Percentiles rank a stretch among this genome's conserved stretches.
phyloP scores from a whole-genome alignment of 306 rosid genomes.

The Lablab purpureus region DNA sequence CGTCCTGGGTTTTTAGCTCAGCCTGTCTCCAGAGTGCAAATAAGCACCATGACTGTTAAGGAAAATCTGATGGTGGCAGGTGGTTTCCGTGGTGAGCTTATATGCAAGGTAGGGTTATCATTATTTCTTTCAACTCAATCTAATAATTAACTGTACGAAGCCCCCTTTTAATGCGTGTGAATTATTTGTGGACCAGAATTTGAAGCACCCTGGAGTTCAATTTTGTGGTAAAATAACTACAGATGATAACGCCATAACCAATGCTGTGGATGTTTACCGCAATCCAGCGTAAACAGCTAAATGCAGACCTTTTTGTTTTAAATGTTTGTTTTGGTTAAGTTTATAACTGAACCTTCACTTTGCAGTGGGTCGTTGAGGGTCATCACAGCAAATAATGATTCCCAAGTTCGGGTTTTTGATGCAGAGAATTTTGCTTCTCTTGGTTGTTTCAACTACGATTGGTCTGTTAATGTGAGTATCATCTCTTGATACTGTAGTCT shows the following conservation, averaged over 20 bases:
- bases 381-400: conserved; percentile 87
- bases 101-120: conserved; percentile 78
- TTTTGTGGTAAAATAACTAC: conserved; percentile 82
- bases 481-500: conserved; percentile 8
- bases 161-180: conserved; percentile 14
- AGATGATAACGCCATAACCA: conserved; percentile 88
- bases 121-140: conserved; percentile 23
- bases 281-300: conserved; percentile 61
- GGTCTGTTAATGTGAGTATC: conserved; percentile 96
- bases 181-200: conserved; percentile 56
- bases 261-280: conserved; percentile 80
- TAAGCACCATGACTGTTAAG: conserved; percentile 94
- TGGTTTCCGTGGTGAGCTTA: conserved; percentile 94
- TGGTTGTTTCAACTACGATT: conserved; percentile 70
- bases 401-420: conserved; percentile 78
- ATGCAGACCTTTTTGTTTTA: neutral
- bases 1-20: conserved; percentile 62
- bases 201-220: conserved; percentile 74
- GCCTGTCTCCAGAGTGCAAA: conserved; percentile 83
- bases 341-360: conserved; percentile 33
- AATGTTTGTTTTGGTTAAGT: neutral
- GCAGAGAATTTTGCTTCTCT: conserved; percentile 68
- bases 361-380: conserved; percentile 80
- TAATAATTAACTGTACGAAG: neutral
- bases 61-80: conserved; percentile 87